phyloP scores from a whole-genome alignment of 129 eudicot species.

The sunflower (Helianthus annuus) region DNA sequence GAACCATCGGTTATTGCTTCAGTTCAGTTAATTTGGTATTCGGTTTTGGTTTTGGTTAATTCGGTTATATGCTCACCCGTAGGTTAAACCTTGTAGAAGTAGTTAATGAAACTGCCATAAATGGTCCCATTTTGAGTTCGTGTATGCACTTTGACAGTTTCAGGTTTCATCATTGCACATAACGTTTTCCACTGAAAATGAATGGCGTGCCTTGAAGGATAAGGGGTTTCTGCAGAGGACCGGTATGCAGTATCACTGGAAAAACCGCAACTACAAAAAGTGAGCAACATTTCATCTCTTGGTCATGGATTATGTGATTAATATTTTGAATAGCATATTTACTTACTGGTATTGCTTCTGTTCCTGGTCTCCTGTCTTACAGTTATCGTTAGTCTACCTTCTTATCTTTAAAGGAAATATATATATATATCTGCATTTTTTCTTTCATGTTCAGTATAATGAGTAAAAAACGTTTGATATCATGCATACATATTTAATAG shows the following conservation, averaged over 20 bases:
- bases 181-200: constrained; percentile 71
- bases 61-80: no score
- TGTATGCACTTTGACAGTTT: constrained; percentile 52
- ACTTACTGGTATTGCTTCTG: not conserved
- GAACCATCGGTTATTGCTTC: no score
- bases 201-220: constrained; percentile 71
- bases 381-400: not conserved
- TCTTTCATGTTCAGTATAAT: not conserved
- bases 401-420: not conserved
- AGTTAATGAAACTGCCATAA: constrained; percentile 14
- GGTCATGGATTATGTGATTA: not conserved
- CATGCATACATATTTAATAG: not conserved
- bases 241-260: constrained; percentile 99
- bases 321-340: not conserved
- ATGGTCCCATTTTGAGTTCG: constrained; percentile 17
- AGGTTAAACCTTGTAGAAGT: not conserved
- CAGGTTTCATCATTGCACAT: constrained; percentile 92
- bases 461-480: not conserved
- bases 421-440: not conserved
- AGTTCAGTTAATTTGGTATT: no score
- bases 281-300: constrained; percentile 19
- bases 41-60: no score
- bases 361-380: not conserved
- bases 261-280: constrained; percentile 84
- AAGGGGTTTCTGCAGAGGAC: constrained; percentile 89